Evolutionary conservation across 768 basidiomycete genomes (phyloP).

Genomic region (Lactifluus volemus): DNA sequence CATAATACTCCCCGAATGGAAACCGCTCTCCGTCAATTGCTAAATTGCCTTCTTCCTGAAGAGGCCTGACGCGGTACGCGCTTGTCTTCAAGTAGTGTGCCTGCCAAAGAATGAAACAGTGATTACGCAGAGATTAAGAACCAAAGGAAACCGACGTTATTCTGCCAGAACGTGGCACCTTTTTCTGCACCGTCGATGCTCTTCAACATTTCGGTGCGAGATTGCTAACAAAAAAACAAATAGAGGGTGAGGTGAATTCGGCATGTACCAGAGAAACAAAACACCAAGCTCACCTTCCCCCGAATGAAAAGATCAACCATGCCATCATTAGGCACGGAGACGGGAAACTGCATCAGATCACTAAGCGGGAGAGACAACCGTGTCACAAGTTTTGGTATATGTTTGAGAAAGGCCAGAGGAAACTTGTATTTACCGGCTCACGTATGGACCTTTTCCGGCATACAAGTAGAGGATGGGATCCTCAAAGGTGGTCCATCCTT

Average conservation of each 20-base stretch:
- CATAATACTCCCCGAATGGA: slow-evolving; percentile 66
- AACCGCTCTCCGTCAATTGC: slow-evolving; percentile 74
- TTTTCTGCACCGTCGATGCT: slow-evolving; percentile 52
- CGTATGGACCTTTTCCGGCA: slow-evolving; percentile 75
- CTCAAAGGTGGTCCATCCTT: slow-evolving; percentile 65
- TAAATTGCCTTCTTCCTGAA: slow-evolving; percentile 43
- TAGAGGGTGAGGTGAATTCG: not conserved
- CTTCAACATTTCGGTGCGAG: slow-evolving; percentile 42
- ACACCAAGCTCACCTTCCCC: slow-evolving; percentile 39
- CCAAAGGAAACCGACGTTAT: slow-evolving; percentile 38
- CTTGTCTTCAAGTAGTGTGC: slow-evolving; percentile 64
- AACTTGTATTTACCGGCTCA: slow-evolving; percentile 40
- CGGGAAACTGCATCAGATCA: slow-evolving; percentile 77
- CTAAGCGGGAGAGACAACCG: slow-evolving; percentile 27
- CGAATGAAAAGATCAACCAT: slow-evolving; percentile 64
- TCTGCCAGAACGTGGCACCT: slow-evolving; percentile 56
- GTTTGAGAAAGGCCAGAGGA: not conserved
- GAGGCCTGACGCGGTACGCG: slow-evolving; percentile 64
- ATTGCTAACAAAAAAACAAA: slow-evolving; percentile 29
- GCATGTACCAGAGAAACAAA: not conserved
- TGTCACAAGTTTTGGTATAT: slow-evolving; percentile 1
- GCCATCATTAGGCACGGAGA: slow-evolving; percentile 72
- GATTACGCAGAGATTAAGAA: not conserved
- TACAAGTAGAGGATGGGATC: slow-evolving; percentile 62
- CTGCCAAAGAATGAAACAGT: slow-evolving; percentile 30